Evolutionary conservation across 306 rosid genomes (phyloP), one percentile per base, ranked within the genome.

Genomic region (Vigna trinervia): DNA sequence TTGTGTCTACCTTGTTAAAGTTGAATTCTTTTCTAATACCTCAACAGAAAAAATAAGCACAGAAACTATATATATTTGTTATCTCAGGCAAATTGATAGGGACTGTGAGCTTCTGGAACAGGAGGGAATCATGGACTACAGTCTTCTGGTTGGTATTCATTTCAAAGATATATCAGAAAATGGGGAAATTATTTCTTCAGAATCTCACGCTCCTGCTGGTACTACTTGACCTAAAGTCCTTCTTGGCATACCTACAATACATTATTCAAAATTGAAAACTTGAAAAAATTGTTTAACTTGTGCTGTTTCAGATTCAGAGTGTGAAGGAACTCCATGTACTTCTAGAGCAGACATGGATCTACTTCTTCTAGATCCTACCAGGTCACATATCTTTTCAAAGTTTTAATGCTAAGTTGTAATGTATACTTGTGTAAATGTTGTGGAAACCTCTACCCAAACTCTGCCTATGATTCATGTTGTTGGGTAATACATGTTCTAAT

Each of bases 81-180:
- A 19, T 54, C 68, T 32, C 86, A 90, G 94, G 90, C 94, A 93
- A 89, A 81, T 90, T 51, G 97, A 93, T 58, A 86, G 86, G 57
- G 97, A 93, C 12, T 93, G 97, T 47, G 97, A 93, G 86, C 89
- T 93, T 68, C 89, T 93, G 4, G 96, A 93, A 70, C 96, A 87
- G 2, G 97, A 93, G 71, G 90, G 96, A 71, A 90, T 93, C 69
- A 93, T 90, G 97, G 97, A 93, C 80, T 90, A 93, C 32, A 93
- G 97, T 75, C 76, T 92, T 32, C 71, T 92, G 30, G 92, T 92
- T 73, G 97, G 97, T 22, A 90, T 93, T 82, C 97, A 93, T 87
- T 93, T 93, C 74, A 85, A 84, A 82, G 94, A 90, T 72, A 86
- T 85, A 67, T 82, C 97, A 60, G 69, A 74, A 54, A 82, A 88